Base-by-base conservation (phyloP, 805 yeast species). In the Scheffersomyces coipomensis region DNA sequence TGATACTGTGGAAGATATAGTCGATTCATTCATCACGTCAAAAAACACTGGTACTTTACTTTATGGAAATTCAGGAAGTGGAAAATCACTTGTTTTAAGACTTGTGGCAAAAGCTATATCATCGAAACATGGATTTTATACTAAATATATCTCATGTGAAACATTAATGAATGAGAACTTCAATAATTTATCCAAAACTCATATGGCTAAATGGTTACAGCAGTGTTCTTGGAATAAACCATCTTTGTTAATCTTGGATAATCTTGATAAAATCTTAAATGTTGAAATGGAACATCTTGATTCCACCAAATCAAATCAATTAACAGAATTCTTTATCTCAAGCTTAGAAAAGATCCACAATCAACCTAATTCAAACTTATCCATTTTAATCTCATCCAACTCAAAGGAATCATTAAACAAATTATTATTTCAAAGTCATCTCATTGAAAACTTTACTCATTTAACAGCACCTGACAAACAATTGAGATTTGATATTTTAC, bases 61-160 rank as follows among this genome's bases (percentile, higher is more conserved):
- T 0, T 74, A 79, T 48, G 98, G 97, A 0, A 62, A 81, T 17
- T 67, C 86, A 1, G 97, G 97, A 0, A 76, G 88, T 44, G 98
- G 98, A 0, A 91, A 91, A 56, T 67, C 93, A 0, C 60, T 79
- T 2, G 44, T 84, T 2, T 52, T 81, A 12, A 58, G 68, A 3
- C 64, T 71, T 19, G 54, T 85, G 0, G 50, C 70, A 0, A 42
- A 62, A 1, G 49, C 51, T 8, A 52, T 85, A 5, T 43, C 53
- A 7, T 37, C 56, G 1, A 54, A 63, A 2, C 57, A 69, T 26
- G 76, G 82, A 10, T 73, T 71, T 51, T 60, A 56, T 37, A 56
- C 81, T 22, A 71, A 73, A 47, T 51, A 70, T 43, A 59, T 85
- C 46, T 55, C 69, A 9, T 79, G 93, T 60, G 79, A 79, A 37